phyloP scores from a whole-genome alignment of 2,329 filamentous ascomycete species.

The Cordyceps farinosa region DNA sequence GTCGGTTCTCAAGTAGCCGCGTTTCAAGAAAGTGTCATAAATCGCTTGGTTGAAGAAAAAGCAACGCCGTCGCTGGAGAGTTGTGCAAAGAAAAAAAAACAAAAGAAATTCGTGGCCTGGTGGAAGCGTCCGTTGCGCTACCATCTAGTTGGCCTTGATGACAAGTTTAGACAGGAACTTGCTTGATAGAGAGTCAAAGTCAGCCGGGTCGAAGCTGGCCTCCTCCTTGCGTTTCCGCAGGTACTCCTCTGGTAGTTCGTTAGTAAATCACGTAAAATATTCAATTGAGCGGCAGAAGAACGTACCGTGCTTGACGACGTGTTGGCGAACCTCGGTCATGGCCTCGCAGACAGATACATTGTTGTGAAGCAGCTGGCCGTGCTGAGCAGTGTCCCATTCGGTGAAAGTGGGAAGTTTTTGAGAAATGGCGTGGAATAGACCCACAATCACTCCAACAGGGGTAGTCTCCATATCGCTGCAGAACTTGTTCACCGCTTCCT shows the following conservation, averaged over 20 bases:
- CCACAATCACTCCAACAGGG: conserved; percentile 92
- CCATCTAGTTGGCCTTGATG: conserved; percentile 78
- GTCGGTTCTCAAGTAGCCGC: conserved; percentile 17
- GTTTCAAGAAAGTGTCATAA: conserved; percentile 14
- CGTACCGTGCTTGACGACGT: conserved; percentile 92
- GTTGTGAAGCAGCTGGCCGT: conserved; percentile 86
- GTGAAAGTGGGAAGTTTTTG: conserved; percentile 90
- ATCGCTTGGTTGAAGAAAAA: conserved; percentile 12
- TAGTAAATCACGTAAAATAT: background rate
- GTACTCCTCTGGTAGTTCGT: conserved; percentile 65
- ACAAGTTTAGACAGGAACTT: conserved; percentile 97
- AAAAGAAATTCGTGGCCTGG: conserved; percentile 19
- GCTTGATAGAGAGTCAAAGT: conserved; percentile 94
- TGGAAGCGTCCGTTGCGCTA: background rate
- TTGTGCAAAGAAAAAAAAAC: conserved; percentile 25
- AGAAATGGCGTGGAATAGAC: conserved; percentile 95
- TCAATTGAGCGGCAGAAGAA: conserved; percentile 18
- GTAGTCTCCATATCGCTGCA: conserved; percentile 95
- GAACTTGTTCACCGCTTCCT: conserved; percentile 84
- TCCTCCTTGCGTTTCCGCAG: conserved; percentile 69
- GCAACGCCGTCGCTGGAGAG: conserved; percentile 24
- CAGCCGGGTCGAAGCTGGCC: conserved; percentile 80
- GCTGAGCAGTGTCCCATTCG: conserved; percentile 91
- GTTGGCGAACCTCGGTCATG: conserved; percentile 90
- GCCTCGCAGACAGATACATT: conserved; percentile 90